These are phyloP conservation scores for Colletotrichum sp. DNA, from an alignment of 2,329 filamentous ascomycete species.

Conservation along the genomic window DNA sequence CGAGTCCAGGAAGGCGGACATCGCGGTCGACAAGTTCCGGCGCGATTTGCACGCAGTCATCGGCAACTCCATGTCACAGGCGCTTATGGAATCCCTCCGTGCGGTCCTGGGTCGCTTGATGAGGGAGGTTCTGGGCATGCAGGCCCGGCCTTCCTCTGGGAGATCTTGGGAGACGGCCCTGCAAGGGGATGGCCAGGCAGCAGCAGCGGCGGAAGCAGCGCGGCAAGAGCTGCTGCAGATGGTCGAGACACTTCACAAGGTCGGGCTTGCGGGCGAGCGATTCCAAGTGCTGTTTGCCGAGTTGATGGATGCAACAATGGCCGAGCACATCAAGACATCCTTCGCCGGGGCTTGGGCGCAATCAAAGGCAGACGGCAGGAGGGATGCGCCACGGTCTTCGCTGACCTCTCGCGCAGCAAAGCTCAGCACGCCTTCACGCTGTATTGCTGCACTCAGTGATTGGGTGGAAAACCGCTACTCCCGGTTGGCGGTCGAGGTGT, in stretches of 20 bases:
- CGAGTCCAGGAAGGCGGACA: slow-evolving; percentile 38
- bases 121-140: slow-evolving; percentile 42
- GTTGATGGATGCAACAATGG: slow-evolving; percentile 71
- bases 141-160: slow-evolving; percentile 13
- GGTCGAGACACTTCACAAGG: slow-evolving; percentile 63
- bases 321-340: slow-evolving; percentile 63
- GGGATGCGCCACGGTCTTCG: slow-evolving; percentile 27
- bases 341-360: slow-evolving; percentile 67
- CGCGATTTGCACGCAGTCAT: slow-evolving; percentile 69
- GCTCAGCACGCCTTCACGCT: slow-evolving; percentile 49
- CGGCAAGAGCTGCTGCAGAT: slow-evolving; percentile 59
- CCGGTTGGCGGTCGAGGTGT: slow-evolving; percentile 67
- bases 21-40: slow-evolving; percentile 56
- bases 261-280: slow-evolving; percentile 72
- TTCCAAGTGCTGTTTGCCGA: slow-evolving; percentile 76
- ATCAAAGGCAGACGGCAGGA: slow-evolving; percentile 28
- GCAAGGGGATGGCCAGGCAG: slow-evolving; percentile 29
- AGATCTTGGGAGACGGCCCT: slow-evolving; percentile 10
- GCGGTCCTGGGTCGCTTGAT: slow-evolving; percentile 60
- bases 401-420: slow-evolving; percentile 25
- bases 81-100: slow-evolving; percentile 59
- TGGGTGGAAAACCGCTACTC: slow-evolving; percentile 75
- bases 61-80: slow-evolving; percentile 63
- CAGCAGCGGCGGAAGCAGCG: slow-evolving; percentile 34
- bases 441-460: slow-evolving; percentile 62